Base-by-base conservation (phyloP, 768 basidiomycete species). In the Lactarius tabidus region DNA sequence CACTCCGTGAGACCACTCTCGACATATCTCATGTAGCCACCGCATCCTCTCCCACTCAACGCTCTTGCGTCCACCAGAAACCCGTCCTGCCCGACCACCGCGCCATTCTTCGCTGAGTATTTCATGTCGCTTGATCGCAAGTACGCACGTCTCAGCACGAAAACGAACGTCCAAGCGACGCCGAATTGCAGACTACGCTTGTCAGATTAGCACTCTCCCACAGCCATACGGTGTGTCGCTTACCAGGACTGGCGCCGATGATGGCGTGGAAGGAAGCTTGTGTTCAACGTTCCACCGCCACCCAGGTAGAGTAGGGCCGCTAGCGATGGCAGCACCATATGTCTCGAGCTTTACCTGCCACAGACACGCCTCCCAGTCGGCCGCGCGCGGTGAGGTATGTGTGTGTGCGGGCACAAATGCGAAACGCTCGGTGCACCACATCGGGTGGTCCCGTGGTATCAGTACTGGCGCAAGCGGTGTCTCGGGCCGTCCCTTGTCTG, bases 401-500 rank as follows among this genome's bases (percentile, higher is more conserved):
- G 61, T 63, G n/a, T 66, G 29, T 9, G 52, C 41, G 15, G 57
- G 20, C 20, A 48, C 57, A 29, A 69, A 65, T 64, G 84, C 82
- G 62, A 81, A 76, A 41, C 85, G 80, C 64, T 88, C 86, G 2
- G 82, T 79, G 68, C 87, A 89, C 87, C 87, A 89, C 10, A 82
- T 71, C 1, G 79, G 76, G 67, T 84, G 75, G 68, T 84, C 76
- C 70, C 69, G 78, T 65, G 68, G 72, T 69, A 75, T 70, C 26
- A 85, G 65, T 18, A 84, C 67, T 3, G 87, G 84, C 2, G 84
- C 76, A 3, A 83, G 71, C 6, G 73, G 64, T 35, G 75, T 71
- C 45, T 81, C 78, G 1, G 80, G 75, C 68, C 79, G 81, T 17
- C 71, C 67, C 38, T 75, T 75, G 29, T 70, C 71, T 14, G 36